phyloP scores from a whole-genome alignment of 177 flowering plant species.

The Tripterygium wilfordii region DNA sequence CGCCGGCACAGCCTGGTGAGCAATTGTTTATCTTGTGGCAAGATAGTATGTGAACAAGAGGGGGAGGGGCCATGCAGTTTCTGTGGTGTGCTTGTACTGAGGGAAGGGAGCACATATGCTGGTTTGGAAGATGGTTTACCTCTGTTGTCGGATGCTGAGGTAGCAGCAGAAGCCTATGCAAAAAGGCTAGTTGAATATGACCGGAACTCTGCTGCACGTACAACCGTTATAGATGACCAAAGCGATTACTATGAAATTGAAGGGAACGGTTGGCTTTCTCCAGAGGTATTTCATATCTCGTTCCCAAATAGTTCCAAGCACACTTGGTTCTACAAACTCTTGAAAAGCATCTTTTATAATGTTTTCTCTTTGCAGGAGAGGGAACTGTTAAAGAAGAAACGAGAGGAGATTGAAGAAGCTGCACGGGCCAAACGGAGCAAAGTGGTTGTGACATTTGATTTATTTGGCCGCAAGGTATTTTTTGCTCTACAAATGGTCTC shows the following conservation, averaged over 20 bases:
- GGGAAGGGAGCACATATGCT: constrained; percentile 88
- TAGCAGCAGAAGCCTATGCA: constrained; percentile 87
- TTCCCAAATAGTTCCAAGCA: too few species aligned
- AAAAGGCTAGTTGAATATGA: constrained; percentile 94
- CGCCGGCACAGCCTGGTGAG: constrained; percentile 76
- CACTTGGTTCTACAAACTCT: too few species aligned
- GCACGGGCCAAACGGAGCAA: constrained; percentile 66
- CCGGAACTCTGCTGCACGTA: constrained; percentile 87
- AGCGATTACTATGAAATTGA: constrained; percentile 94
- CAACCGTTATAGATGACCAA: constrained; percentile 96
- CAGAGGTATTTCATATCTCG: constrained; percentile 47
- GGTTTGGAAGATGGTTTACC: constrained; percentile 58
- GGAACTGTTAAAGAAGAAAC: constrained; percentile 69
- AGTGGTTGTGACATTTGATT: constrained; percentile 87
- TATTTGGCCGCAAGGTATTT: constrained; percentile 93
- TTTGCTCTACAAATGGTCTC: background rate
- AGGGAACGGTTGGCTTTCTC: constrained; percentile 82
- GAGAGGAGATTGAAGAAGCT: constrained; percentile 75
- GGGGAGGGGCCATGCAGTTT: constrained; percentile 96
- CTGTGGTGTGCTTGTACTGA: constrained; percentile 88
- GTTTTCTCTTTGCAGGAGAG: constrained; percentile 57
- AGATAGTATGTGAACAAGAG: constrained; percentile 96
- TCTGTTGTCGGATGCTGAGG: constrained; percentile 75
- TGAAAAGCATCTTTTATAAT: background rate
- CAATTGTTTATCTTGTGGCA: constrained; percentile 97